Conservation (phyloP, 2,329 filamentous ascomycete genomes). For the Didymella pinodella region DNA sequence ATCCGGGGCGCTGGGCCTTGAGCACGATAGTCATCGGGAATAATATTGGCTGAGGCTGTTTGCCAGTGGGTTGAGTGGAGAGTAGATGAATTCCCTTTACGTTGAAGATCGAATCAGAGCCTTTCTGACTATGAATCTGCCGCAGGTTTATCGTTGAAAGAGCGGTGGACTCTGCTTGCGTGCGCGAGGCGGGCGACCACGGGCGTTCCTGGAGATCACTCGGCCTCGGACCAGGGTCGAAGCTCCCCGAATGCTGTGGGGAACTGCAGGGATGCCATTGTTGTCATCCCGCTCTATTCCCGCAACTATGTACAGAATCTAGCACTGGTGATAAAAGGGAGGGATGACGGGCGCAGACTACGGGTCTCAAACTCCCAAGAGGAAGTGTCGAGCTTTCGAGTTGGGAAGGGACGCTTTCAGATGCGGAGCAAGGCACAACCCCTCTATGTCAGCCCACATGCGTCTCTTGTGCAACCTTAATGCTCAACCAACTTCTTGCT, state of each 20-base stretch:
- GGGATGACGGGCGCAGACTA: background rate
- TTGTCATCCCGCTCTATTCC: constrained; percentile 6
- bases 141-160: constrained; percentile 4
- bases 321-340: background rate
- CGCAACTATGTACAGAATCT: background rate
- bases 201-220: constrained; percentile 12
- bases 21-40: constrained; percentile 15
- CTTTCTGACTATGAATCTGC: background rate
- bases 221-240: constrained; percentile 3
- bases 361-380: background rate
- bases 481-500: background rate
- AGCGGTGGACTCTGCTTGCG: constrained; percentile 1
- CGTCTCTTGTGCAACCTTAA: constrained; percentile 3
- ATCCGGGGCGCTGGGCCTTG: constrained; percentile 4
- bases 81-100: background rate
- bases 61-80: background rate
- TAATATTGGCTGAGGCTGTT: constrained; percentile 12
- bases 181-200: background rate
- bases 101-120: background rate
- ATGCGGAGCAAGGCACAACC: background rate
- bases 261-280: background rate
- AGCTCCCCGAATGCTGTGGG: constrained; percentile 10
- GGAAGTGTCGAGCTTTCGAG: background rate
- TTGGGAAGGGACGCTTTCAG: background rate
- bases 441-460: background rate